Percentiles rank a stretch among this genome's conserved stretches.
phyloP scores from a whole-genome alignment of 805 yeast species.

The Hanseniaspora jakobsenii region DNA sequence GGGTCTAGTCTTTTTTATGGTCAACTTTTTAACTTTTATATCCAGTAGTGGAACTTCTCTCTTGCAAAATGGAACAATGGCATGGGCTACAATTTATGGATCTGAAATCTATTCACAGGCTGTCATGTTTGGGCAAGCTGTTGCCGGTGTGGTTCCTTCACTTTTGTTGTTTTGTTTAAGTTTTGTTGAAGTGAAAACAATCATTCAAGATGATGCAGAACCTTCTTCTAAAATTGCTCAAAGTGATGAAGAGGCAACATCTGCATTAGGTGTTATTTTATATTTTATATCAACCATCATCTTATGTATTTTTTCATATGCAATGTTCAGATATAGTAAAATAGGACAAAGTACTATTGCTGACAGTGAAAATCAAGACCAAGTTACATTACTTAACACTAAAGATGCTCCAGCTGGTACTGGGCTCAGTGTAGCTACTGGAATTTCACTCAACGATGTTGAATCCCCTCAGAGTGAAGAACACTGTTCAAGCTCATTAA shows the following conservation, averaged over 20 bases:
- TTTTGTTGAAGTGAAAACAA: conserved; percentile 23
- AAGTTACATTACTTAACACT: conserved; percentile 1
- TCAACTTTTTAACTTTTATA: conserved; percentile 51
- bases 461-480: background rate
- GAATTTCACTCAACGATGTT: background rate
- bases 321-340: conserved; percentile 22
- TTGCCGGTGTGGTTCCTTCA: conserved; percentile 88
- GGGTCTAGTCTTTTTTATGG: conserved; percentile 31
- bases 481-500: background rate
- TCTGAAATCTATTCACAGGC: conserved; percentile 65
- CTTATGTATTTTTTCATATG: conserved; percentile 22
- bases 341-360: conserved; percentile 17
- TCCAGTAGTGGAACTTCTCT: conserved; percentile 68
- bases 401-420: conserved; percentile 1
- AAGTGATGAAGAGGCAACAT: conserved; percentile 21
- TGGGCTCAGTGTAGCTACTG: conserved; percentile 1
- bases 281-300: conserved; percentile 31
- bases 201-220: conserved; percentile 18
- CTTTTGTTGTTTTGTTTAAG: conserved; percentile 39
- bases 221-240: conserved; percentile 18
- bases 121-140: conserved; percentile 87
- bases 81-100: conserved; percentile 67
- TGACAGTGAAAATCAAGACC: background rate
- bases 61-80: conserved; percentile 85
- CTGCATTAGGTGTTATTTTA: conserved; percentile 22